A percentile compares a stretch with the other conserved stretches of the same genome.
phyloP scores from a whole-genome alignment of 106 monocot species.

The Dactylorhiza incarnata region DNA sequence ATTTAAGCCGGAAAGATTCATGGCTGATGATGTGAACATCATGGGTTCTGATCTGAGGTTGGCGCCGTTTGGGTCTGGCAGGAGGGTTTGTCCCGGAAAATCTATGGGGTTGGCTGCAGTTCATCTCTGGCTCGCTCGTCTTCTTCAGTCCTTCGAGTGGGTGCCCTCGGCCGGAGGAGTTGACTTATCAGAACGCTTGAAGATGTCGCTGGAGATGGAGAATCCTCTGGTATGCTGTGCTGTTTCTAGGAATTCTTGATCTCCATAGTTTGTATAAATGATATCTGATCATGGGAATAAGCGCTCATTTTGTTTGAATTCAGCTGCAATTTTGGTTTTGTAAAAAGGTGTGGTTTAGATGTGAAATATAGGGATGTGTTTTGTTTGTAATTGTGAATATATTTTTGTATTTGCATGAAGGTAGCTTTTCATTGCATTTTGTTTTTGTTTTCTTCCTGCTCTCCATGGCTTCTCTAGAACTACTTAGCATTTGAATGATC shows the following conservation, averaged over 20 bases:
- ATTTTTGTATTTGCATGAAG: background rate
- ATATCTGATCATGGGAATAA: background rate
- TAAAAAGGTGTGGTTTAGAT: background rate
- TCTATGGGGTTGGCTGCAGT: slow-evolving; percentile 54
- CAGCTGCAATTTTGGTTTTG: background rate
- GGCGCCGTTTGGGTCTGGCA: slow-evolving; percentile 60
- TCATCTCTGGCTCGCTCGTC: slow-evolving; percentile 61
- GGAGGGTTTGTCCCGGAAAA: slow-evolving; percentile 64
- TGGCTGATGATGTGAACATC: slow-evolving; percentile 41
- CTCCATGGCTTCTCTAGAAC: background rate
- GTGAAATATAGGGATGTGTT: background rate
- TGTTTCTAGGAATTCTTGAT: slow-evolving; percentile 23
- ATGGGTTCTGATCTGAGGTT: slow-evolving; percentile 52
- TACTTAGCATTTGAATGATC: background rate
- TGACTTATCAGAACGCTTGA: slow-evolving; percentile 45
- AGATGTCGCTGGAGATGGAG: slow-evolving; percentile 80
- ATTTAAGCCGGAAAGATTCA: slow-evolving; percentile 52
- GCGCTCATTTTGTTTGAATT: background rate
- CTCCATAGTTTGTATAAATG: slow-evolving; percentile 12
- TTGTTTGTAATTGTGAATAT: background rate
- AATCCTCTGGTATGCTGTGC: slow-evolving; percentile 46
- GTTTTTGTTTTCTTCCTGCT: background rate
- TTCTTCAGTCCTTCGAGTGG: slow-evolving; percentile 56
- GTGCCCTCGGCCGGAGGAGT: slow-evolving; percentile 24
- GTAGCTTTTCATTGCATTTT: background rate